These are phyloP conservation scores for Phytophthora pseudosyringae DNA, from an alignment of 352 stramenopile species.

Conservation along the genomic window DNA sequence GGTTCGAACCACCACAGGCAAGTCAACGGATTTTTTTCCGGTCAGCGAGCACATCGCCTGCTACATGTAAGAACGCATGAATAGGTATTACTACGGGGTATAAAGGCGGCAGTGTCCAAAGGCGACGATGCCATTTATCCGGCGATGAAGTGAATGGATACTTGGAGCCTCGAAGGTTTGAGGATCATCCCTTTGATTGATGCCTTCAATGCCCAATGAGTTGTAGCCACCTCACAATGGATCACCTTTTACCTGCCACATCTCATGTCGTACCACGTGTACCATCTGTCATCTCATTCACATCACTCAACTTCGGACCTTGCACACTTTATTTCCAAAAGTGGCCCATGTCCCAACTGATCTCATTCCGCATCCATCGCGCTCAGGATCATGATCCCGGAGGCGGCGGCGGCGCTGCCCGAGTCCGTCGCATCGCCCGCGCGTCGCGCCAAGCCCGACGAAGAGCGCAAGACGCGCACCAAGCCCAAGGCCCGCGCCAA, in stretches of 20 bases:
- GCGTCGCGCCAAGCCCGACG: conserved; percentile 1
- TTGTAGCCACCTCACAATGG: conserved; percentile 22
- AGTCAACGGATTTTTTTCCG: too few relatives aligned
- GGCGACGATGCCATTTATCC: too few relatives aligned
- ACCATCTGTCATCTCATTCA: background rate
- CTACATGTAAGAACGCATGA: too few relatives aligned
- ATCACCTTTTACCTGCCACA: conserved; percentile 1
- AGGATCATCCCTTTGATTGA: background rate
- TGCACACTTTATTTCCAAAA: background rate
- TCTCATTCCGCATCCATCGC: conserved; percentile 16
- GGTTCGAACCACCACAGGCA: too few relatives aligned
- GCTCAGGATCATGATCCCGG: conserved; percentile 14
- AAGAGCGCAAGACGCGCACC: conserved; percentile 5
- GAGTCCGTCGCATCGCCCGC: conserved; percentile 3
- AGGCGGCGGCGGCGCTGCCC: background rate
- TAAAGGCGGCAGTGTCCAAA: too few relatives aligned
- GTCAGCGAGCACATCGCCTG: too few relatives aligned
- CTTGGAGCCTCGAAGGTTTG: background rate
- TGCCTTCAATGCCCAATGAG: conserved; percentile 6
- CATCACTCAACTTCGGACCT: background rate
- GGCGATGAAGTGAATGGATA: background rate
- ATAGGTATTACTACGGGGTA: too few relatives aligned
- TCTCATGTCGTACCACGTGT: conserved; percentile 8
- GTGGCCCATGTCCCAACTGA: background rate
- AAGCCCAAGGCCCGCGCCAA: conserved; percentile 23